Evolutionary conservation across 2,329 filamentous ascomycete species (phyloP), one percentile per base, ranked within the genome.

Genomic region (Aureobasidium uvarum): DNA sequence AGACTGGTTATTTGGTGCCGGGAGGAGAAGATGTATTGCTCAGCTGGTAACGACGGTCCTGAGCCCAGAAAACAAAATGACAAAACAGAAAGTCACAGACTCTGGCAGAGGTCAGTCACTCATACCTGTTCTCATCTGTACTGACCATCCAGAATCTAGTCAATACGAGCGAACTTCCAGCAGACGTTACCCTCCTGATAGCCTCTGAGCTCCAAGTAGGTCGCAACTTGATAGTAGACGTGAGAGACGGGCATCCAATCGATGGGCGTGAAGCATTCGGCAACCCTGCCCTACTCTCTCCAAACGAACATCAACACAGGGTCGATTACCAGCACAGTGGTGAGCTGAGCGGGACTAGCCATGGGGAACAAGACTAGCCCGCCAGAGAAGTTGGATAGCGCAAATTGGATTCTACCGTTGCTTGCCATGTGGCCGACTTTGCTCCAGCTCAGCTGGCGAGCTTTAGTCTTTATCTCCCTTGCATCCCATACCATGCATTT

Each of bases 231-330:
- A 39, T 10, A 18, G 7, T 36, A n/a, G 14, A 16, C 8, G 16
- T 23, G 1, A 8, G 5, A 11, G n/a, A 39, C 39, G 36, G 11
- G 5, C n/a, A n/a, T 28, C 36, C 36, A 55, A 55, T 55, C 36
- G 52, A 28, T n/a, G 8, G 36, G 2, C 16, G 20, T 16, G 1
- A 36, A 7, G 25, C 36, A 14, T 10, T 55, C 36, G 36, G 36
- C 52, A 55, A 41, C 52, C 36, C 52, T 55, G 36, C 33, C 36
- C 36, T 41, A 14, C n/a, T 38, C 8, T 8, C 14, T n/a, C 23
- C 6, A 55, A 41, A 36, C 52, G 52, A 55, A n/a, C 20, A 41
- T 28, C 20, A 28, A 55, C 51, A 55, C 52, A 55, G 52, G 36
- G 36, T 16, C 25, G 33, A 14, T 55, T 55, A 55, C 52, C 52